These are phyloP conservation scores for Coriolopsis trogii DNA, from an alignment of 1,284 basidiomycete genomes.

Conservation along the genomic window DNA sequence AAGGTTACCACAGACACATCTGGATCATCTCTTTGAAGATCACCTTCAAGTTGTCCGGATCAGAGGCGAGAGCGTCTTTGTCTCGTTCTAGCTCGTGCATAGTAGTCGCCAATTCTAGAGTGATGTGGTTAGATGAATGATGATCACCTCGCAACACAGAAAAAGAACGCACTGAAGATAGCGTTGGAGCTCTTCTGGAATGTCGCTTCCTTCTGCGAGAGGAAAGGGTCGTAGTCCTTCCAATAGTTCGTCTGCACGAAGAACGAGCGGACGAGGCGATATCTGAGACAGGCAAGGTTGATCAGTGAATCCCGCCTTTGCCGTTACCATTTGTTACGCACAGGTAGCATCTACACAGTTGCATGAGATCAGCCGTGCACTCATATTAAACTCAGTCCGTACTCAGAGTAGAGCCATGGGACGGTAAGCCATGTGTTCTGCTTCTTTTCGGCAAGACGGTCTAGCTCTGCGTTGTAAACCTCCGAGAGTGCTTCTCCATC, in stretches of 20 bases:
- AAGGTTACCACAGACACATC: conserved; percentile 88
- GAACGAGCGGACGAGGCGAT: conserved; percentile 81
- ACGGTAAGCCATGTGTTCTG: conserved; percentile 88
- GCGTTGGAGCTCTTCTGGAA: conserved; percentile 82
- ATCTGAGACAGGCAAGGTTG: conserved; percentile 50
- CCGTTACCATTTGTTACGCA: background rate
- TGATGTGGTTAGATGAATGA: background rate
- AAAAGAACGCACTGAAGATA: conserved; percentile 63
- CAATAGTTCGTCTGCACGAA: conserved; percentile 77
- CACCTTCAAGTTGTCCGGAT: conserved; percentile 58
- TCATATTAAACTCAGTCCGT: conserved; percentile 12
- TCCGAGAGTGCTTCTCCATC: conserved; percentile 74
- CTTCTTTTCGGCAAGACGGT: conserved; percentile 46
- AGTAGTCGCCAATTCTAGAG: conserved; percentile 65
- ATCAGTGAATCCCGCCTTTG: background rate
- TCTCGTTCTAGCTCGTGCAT: conserved; percentile 65
- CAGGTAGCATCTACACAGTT: conserved; percentile 14
- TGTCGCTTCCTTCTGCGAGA: conserved; percentile 78
- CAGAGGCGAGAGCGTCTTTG: conserved; percentile 45
- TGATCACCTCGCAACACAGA: background rate
- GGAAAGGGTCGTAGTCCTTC: conserved; percentile 86
- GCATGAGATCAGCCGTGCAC: background rate
- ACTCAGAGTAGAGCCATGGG: conserved; percentile 96
- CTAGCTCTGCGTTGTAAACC: conserved; percentile 78
- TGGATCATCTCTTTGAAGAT: conserved; percentile 87